Evolutionary conservation across 2,329 filamentous ascomycete species (phyloP), one percentile per base, ranked within the genome.

Genomic region (Byssochlamys sp.): DNA sequence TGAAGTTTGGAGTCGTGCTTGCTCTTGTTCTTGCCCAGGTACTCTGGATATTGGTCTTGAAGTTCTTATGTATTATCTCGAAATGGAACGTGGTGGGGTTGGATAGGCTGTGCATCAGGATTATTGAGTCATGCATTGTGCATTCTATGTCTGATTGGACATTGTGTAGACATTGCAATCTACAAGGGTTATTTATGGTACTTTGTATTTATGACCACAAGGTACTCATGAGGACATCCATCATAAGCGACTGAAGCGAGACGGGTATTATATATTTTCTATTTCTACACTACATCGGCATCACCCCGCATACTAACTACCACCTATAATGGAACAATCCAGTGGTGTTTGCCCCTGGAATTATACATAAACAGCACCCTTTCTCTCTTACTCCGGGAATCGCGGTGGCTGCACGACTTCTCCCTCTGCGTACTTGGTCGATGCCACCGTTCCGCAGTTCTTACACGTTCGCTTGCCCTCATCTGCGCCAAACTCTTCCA

Each of bases 401-500:
- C 67, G 67, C 9, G 73, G 67, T 1, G 76, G 76, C 63, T 77
- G 75, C 54, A 72, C 66, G 39, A 78, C 58, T 63, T 78, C 73
- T 1, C 75, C 75, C 35, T 73, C 71, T 29, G 60, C 66, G 57
- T 69, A 76, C 59, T 61, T 73, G 0, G 67, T 66, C 10, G 90
- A 84, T 28, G 90, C 90, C 65, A 96, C 64, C 58, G 79, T 77
- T 25, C 91, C 91, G 73, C 94, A 99, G 29, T 78, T 81, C 64
- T 79, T 79, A 74, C 94, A 99, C 58, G 76, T 91, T 71, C 92
- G 84, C 73, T 82, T 84, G 59, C 83, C 79, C 57, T 84, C 81
- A 68, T 88, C 84, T 1, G 72, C 80, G 73, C 85, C 87, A 73
- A 97, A 97, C 24, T 79, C 80, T 73, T 95, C 85, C 39, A 97